Percentiles rank a stretch among this genome's conserved stretches.
Conservation (phyloP, 2,329 filamentous ascomycete species). For the Neurospora crassa region DNA sequence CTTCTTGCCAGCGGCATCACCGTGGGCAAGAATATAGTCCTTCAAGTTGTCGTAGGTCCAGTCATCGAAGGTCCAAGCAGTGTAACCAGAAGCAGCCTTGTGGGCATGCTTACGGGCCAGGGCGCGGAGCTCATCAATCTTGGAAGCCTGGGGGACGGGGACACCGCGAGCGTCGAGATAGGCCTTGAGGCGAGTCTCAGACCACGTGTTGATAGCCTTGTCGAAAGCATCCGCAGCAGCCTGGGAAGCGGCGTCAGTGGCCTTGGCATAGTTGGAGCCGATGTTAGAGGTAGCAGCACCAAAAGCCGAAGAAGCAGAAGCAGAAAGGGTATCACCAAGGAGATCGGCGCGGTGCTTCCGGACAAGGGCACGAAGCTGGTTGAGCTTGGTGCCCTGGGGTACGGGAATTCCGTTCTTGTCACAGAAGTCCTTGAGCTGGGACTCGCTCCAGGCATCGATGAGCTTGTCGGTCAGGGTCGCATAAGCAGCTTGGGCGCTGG, state of each 20-base stretch:
- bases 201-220: constrained; percentile 53
- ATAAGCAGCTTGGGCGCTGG: constrained; percentile 60
- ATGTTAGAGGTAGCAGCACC: constrained; percentile 68
- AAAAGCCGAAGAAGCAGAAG: constrained; percentile 48
- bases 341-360: constrained; percentile 75
- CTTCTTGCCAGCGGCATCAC: constrained; percentile 47
- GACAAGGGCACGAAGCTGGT: constrained; percentile 81
- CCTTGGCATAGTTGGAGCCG: constrained; percentile 66
- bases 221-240: constrained; percentile 60
- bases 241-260: constrained; percentile 57
- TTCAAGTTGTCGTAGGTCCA: constrained; percentile 63
- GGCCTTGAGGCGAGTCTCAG: constrained; percentile 66
- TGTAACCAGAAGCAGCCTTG: constrained; percentile 58
- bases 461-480: constrained; percentile 71
- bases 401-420: constrained; percentile 83
- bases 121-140: constrained; percentile 63
- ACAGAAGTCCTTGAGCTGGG: constrained; percentile 80
- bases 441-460: constrained; percentile 83
- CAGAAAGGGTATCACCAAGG: constrained; percentile 53
- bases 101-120: constrained; percentile 65
- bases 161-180: constrained; percentile 70
- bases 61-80: constrained; percentile 72
- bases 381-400: constrained; percentile 82
- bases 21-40: constrained; percentile 42
- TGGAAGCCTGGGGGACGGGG: constrained; percentile 62